Base-by-base conservation (phyloP, 1,284 basidiomycete species). In the Coniophora puteana region DNA sequence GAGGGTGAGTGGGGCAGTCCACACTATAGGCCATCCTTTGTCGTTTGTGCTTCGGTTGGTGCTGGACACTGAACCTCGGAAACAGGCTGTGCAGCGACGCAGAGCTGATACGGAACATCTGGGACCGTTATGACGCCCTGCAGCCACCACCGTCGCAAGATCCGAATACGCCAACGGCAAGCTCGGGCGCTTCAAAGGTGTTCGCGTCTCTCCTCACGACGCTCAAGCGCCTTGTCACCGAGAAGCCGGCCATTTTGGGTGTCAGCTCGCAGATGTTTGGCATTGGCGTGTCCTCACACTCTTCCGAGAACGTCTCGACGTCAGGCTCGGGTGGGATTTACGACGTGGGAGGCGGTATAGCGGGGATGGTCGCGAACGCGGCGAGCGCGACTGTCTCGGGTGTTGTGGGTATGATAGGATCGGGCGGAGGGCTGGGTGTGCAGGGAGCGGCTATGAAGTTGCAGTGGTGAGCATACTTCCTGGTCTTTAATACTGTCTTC, bases 161-260 rank as follows among this genome's bases (percentile, higher is more conserved):
- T n/a, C n/a, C n/a, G n/a, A n/a, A n/a, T n/a, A n/a, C n/a, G n/a
- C n/a, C n/a, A n/a, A n/a, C n/a, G n/a, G n/a, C n/a, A n/a, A n/a
- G n/a, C n/a, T 44, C 58, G 0, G 75, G 74, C 14, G n/a, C n/a
- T n/a, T 79, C 81, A 11, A 83, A 84, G 38, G 80, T 93, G 6
- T 91, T 93, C 59, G 77, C 72, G 8, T 78, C 81, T n/a, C 72
- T 96, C 33, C 76, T 95, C 25, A 80, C 86, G 0, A 81, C 89
- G 0, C 68, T 97, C 37, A 89, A 91, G 48, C 78, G 90, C 12
- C 69, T 94, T 7, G 74, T 93, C 17, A 92, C 90, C 0, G 91
- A 95, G 63, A 93, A 87, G 50, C 93, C 93, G 1, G 72, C 78
- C 2, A 58, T 94, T 1, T 76, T 96, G 1, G 93, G 93, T 1